Evolutionary conservation across 2,329 filamentous ascomycete genomes (phyloP).

Genomic region (Septoria linicola): DNA sequence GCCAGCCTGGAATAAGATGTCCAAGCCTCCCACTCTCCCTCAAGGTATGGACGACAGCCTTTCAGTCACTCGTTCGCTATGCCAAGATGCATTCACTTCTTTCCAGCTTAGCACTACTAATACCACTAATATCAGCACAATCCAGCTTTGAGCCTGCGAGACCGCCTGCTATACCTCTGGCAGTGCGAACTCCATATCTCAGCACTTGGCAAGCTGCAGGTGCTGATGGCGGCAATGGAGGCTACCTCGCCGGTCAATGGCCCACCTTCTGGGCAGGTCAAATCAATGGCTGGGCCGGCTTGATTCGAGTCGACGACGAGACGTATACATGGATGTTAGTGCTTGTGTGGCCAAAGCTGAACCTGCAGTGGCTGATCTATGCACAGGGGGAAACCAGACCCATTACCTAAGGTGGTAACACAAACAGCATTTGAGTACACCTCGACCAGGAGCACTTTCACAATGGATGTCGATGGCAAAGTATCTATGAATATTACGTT

Average conservation of each 20-base stretch:
- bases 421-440: slow-evolving; percentile 69
- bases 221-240: slow-evolving; percentile 61
- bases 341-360: background rate
- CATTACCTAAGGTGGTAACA: slow-evolving; percentile 49
- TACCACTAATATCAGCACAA: slow-evolving; percentile 26
- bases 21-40: background rate
- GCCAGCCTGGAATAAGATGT: slow-evolving; percentile 8
- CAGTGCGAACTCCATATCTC: slow-evolving; percentile 72
- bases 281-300: slow-evolving; percentile 64
- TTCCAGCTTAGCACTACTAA: slow-evolving; percentile 17
- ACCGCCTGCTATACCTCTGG: slow-evolving; percentile 68
- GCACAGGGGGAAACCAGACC: slow-evolving; percentile 50
- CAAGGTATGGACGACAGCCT: background rate
- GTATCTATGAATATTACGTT: slow-evolving; percentile 68
- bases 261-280: slow-evolving; percentile 62
- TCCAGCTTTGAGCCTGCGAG: slow-evolving; percentile 64
- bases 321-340: slow-evolving; percentile 63
- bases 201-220: slow-evolving; percentile 66
- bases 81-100: slow-evolving; percentile 20
- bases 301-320: slow-evolving; percentile 66
- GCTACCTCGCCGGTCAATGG: slow-evolving; percentile 68
- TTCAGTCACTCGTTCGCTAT: slow-evolving; percentile 8
- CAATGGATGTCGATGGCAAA: slow-evolving; percentile 60
- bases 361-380: background rate
- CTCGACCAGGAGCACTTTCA: slow-evolving; percentile 69